phyloP scores from a whole-genome alignment of 805 yeast species.

The Spathaspora hagerdaliae region DNA sequence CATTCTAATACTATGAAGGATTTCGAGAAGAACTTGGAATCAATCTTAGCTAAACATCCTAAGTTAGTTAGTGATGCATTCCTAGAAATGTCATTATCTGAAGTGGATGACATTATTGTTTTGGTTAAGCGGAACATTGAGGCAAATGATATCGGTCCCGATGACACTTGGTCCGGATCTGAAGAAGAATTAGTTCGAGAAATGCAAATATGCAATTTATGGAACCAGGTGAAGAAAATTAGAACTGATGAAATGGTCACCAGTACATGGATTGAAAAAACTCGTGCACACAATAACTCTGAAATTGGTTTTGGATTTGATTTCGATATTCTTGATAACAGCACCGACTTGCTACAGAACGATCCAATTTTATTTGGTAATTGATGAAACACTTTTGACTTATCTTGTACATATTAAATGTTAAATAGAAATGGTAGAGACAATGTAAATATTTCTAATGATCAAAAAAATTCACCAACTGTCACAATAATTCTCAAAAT shows the following conservation, averaged over 20 bases:
- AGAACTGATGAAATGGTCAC: conserved; percentile 1
- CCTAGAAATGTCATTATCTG: not conserved
- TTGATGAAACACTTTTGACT: no score
- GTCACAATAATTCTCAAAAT: no score
- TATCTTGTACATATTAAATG: no score
- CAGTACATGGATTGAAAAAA: conserved; percentile 1
- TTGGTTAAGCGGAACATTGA: not conserved
- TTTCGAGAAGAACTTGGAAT: not conserved
- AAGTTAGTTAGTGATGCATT: not conserved
- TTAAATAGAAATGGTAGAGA: no score
- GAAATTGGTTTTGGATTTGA: not conserved
- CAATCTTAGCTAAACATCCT: not conserved
- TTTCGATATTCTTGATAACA: no score
- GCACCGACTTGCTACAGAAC: no score
- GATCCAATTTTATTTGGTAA: no score
- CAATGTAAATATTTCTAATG: no score
- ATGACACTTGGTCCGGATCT: not conserved
- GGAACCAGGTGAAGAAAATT: conserved; percentile 8
- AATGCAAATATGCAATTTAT: conserved; percentile 10
- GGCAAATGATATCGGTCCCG: not conserved
- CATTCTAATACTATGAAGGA: not conserved
- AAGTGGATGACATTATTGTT: not conserved
- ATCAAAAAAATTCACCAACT: no score
- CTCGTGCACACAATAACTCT: not conserved
- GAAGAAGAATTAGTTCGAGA: conserved; percentile 5